Evolutionary conservation across 2,329 filamentous ascomycete species (phyloP), one percentile per base, ranked within the genome.

Genomic region (Knufia petricola): DNA sequence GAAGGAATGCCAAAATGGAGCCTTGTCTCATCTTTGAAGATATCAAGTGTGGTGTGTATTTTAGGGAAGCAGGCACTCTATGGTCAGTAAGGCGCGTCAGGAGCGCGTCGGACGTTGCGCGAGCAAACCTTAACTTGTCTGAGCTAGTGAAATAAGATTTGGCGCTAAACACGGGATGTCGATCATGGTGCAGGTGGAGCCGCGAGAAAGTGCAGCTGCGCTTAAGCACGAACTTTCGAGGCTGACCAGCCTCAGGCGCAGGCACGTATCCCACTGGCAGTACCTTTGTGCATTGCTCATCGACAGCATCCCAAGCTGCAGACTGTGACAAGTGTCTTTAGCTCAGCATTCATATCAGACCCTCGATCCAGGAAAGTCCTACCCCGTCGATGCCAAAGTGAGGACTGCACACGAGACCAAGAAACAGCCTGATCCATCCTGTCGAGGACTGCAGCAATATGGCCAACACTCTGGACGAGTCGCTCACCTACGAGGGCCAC

Each of bases 21-120:
- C 37, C 38, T 42, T 48, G 46, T 37, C 32, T 34, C 46, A 48
- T 48, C 4, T 26, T 38, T 8, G 20, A 43, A 23, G 37, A 20
- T 21, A 12, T 4, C 6, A 20, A 13, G 12, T 20, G 34, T 6
- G 13, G 32, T n/a, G n/a, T n/a, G n/a, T n/a, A n/a, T n/a, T n/a
- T n/a, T n/a, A n/a, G n/a, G n/a, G n/a, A n/a, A n/a, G n/a, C n/a
- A n/a, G n/a, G n/a, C n/a, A n/a, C n/a, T n/a, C n/a, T n/a, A n/a
- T n/a, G n/a, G n/a, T n/a, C n/a, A n/a, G n/a, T n/a, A 21, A 40
- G 8, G 15, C 10, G 8, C 17, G 19, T 24, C 8, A 24, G 19
- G 15, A 12, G 7, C 8, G 21, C 8, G 17, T 17, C 6, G 19
- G 4, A 40, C n/a, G 37, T 10, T 17, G 37, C 37, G 37, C 21